These are phyloP conservation scores for Aspergillus brunneoviolaceus DNA, from an alignment of 2,329 filamentous ascomycete species.

Conservation along the genomic window DNA sequence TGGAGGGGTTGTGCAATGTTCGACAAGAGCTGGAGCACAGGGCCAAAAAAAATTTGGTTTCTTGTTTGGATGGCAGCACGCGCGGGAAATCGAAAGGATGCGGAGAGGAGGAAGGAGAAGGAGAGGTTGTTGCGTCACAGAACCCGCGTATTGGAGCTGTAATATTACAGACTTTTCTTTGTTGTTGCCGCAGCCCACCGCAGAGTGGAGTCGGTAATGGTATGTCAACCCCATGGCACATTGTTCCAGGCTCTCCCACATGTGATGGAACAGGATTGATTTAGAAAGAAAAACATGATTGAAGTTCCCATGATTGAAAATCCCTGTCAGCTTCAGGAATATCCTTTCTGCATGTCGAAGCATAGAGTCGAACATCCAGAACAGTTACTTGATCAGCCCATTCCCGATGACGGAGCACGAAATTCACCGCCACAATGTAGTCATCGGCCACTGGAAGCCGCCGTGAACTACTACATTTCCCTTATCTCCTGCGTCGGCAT, in stretches of 20 bases:
- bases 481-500: neutral
- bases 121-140: slow-evolving; percentile 5
- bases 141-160: slow-evolving; percentile 11
- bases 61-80: neutral
- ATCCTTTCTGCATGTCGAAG: neutral
- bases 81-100: slow-evolving; percentile 2
- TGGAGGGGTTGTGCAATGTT: neutral
- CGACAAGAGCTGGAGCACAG: neutral
- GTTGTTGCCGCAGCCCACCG: neutral
- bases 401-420: neutral
- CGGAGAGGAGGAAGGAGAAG: slow-evolving; percentile 10
- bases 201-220: neutral
- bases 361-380: neutral
- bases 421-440: neutral
- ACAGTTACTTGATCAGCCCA: neutral
- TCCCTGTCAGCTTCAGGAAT: too few relatives aligned
- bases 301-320: too few relatives aligned
- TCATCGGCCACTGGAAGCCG: neutral
- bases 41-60: too few relatives aligned
- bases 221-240: neutral
- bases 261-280: too few relatives aligned
- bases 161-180: slow-evolving; percentile 14
- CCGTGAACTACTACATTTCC: neutral
- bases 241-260: too few relatives aligned
- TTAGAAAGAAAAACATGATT: too few relatives aligned